Conservation (phyloP, 2,329 filamentous ascomycete species). For the Aureobasidium sp. region DNA sequence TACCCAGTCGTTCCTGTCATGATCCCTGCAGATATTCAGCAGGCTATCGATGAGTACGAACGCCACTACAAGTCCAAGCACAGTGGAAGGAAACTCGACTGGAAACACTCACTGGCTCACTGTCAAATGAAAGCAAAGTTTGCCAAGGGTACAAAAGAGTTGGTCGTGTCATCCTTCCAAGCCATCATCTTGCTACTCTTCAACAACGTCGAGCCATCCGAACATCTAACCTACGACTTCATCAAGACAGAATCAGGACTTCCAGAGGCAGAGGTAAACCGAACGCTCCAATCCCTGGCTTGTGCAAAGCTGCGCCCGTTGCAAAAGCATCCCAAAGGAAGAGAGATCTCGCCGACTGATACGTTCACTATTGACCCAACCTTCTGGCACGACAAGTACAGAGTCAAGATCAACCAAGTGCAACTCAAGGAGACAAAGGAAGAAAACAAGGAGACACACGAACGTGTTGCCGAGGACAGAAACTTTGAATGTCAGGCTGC, state of each 20-base stretch:
- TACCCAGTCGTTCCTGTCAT: constrained; percentile 71
- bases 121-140: constrained; percentile 79
- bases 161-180: constrained; percentile 87
- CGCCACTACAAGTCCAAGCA: constrained; percentile 83
- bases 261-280: constrained; percentile 67
- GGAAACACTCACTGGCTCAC: constrained; percentile 91
- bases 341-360: constrained; percentile 67
- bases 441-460: constrained; percentile 90
- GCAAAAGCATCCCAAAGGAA: constrained; percentile 71
- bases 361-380: constrained; percentile 71
- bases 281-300: constrained; percentile 89
- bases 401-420: constrained; percentile 98
- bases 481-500: constrained; percentile 97
- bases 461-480: constrained; percentile 77
- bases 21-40: constrained; percentile 65
- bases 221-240: constrained; percentile 63
- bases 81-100: constrained; percentile 73
- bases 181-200: constrained; percentile 85
- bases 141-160: constrained; percentile 70
- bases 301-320: constrained; percentile 83
- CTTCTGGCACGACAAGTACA: constrained; percentile 74
- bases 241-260: constrained; percentile 69
- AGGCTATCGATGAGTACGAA: constrained; percentile 72
- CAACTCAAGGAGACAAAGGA: constrained; percentile 93
- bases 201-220: constrained; percentile 58